Evolutionary conservation across 169 alveolate species (phyloP).

Genomic region (Blepharisma undulans): DNA sequence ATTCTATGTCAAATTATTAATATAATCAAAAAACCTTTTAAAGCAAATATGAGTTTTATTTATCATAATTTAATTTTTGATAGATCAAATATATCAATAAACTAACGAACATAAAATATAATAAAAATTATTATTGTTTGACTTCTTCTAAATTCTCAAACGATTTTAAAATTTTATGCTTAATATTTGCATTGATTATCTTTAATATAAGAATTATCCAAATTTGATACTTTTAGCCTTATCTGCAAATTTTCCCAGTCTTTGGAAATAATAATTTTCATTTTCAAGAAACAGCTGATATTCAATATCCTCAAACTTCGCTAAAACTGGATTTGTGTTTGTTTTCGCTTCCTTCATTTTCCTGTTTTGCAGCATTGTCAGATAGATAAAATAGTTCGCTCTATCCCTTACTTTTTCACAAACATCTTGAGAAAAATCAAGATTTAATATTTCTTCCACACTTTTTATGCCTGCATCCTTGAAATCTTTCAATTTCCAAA

Average conservation of each 20-base stretch:
- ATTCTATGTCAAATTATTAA: no score
- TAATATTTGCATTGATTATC: no score
- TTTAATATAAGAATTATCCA: neutral
- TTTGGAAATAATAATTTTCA: neutral
- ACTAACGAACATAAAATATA: no score
- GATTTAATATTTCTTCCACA: neutral
- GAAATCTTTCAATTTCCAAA: neutral
- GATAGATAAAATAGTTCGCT: neutral
- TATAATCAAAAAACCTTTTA: no score
- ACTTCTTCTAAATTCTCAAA: no score
- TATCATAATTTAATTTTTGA: no score
- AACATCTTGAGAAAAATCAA: neutral
- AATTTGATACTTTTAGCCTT: neutral
- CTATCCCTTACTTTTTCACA: neutral
- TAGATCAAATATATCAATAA: no score
- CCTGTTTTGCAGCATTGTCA: neutral
- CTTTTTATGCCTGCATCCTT: neutral
- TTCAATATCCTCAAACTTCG: neutral
- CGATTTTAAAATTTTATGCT: no score
- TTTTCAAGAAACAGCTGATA: neutral
- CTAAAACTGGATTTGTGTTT: neutral
- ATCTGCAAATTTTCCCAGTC: neutral
- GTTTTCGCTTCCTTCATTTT: neutral
- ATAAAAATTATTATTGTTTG: no score
- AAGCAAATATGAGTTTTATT: no score